Conservation (phyloP, 2,329 filamentous ascomycete species). For the Cordyceps javanica region DNA sequence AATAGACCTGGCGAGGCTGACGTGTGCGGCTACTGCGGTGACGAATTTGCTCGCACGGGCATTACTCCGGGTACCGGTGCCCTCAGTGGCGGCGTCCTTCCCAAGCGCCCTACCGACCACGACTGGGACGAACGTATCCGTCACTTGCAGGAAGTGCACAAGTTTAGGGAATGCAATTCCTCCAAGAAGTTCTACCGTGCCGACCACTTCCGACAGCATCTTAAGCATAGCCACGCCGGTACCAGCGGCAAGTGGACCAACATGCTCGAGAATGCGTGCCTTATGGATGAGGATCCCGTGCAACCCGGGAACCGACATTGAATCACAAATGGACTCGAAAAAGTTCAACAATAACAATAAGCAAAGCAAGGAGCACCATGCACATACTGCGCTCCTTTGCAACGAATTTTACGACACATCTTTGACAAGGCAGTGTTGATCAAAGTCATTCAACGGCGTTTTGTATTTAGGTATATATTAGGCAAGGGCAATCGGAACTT, state of each 20-base stretch:
- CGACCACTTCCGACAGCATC: constrained; percentile 94
- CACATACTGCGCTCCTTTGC: constrained; percentile 7
- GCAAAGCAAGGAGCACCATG: neutral
- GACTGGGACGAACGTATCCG: constrained; percentile 85
- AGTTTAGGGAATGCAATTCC: constrained; percentile 96
- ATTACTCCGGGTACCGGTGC: constrained; percentile 28
- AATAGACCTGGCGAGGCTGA: constrained; percentile 62
- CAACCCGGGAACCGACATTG: neutral
- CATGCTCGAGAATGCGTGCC: constrained; percentile 92
- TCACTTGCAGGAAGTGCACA: constrained; percentile 87
- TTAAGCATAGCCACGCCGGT: constrained; percentile 95
- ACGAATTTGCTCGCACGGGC: constrained; percentile 66
- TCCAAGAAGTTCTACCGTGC: constrained; percentile 97
- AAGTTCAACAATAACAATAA: neutral
- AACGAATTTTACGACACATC: constrained; percentile 11
- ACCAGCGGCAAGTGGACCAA: constrained; percentile 99
- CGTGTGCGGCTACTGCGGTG: constrained; percentile 89
- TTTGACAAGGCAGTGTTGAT: constrained; percentile 10
- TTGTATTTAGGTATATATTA: neutral
- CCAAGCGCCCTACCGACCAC: constrained; percentile 58
- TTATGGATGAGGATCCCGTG: constrained; percentile 72
- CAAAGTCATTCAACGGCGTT: constrained; percentile 12
- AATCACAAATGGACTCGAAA: neutral
- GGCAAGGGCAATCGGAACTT: constrained; percentile 1
- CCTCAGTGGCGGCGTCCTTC: constrained; percentile 29